Conservation (phyloP, 2,329 filamentous ascomycete genomes). For the Colletotrichum filicis region DNA sequence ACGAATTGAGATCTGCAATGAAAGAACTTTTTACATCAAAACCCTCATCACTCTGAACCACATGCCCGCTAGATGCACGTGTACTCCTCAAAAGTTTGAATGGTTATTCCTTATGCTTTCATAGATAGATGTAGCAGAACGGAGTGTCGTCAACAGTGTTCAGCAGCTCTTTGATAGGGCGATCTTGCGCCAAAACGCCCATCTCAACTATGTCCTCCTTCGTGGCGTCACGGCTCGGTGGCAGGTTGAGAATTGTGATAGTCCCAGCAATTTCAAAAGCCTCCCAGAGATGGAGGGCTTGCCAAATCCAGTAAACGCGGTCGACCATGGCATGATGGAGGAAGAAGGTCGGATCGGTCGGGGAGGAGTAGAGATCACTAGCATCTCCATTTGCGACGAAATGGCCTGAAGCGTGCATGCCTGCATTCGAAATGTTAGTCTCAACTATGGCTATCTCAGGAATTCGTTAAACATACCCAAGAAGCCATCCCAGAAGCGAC, state of each 20-base stretch:
- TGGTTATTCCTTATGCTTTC: background rate
- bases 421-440: background rate
- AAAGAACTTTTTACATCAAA: too few species aligned
- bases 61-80: too few species aligned
- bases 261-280: constrained; percentile 37
- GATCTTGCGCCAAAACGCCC: constrained; percentile 38
- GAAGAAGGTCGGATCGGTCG: constrained; percentile 41
- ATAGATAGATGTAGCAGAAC: constrained; percentile 47
- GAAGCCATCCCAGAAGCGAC: constrained; percentile 41
- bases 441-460: constrained; percentile 15
- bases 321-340: constrained; percentile 42
- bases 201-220: constrained; percentile 41
- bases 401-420: constrained; percentile 41
- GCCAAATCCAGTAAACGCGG: constrained; percentile 43
- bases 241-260: constrained; percentile 37
- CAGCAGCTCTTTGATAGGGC: constrained; percentile 45
- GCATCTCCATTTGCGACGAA: constrained; percentile 42
- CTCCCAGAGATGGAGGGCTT: constrained; percentile 35
- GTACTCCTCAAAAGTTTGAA: background rate
- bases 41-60: too few species aligned
- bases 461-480: constrained; percentile 35
- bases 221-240: constrained; percentile 38
- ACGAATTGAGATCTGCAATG: too few species aligned
- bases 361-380: constrained; percentile 39
- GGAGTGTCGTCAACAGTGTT: constrained; percentile 45